Evolutionary conservation across 805 yeast genomes (phyloP), one percentile per base, ranked within the genome.

Genomic region (Candida berthetii): DNA sequence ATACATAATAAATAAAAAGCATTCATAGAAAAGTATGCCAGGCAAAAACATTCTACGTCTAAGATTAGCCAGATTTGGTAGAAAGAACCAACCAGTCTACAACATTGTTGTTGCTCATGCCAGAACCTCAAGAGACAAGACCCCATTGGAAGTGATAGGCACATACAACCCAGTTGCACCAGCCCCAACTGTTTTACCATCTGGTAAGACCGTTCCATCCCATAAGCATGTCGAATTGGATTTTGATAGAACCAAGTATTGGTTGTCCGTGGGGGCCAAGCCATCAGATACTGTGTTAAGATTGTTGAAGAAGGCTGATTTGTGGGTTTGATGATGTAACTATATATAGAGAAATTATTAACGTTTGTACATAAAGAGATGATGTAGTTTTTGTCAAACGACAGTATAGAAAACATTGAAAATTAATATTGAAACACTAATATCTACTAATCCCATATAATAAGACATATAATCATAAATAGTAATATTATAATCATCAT

Each of bases 191-290:
- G 76, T 80, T 18, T 27, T 46, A 29, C 87, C 85, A 54, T 67
- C 66, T 48, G 76, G 72, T 32, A 60, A 58, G 17, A 85, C 84
- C 10, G 66, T 68, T 32, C 65, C 72, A 46, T 85, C 90, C 11
- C 71, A 74, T 38, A 91, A 93, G 60, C 89, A 89, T 50, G 76
- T 91, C 33, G 75, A 81, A 50, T 67, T 93, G 31, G 98, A 93
- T 59, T 89, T 93, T 58, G 79, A 80, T 48, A 78, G 96, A 54
- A 79, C 96, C 5, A 88, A 88, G 61, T 93, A 93, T 64, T 93
- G 99, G 99, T 68, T 93, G 29, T 96, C 96, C 54, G 96, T 88
- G 16, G 99, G 99, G 11, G 98, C 98, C 1, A 95, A 86, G 59
- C 95, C 96, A 7, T 80, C 91, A 19, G 89, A 84, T 35, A 69